These are phyloP conservation scores for Dendrocalamus latiflorus DNA, from an alignment of 202 grass and related monocot genomes.

Conservation along the genomic window DNA sequence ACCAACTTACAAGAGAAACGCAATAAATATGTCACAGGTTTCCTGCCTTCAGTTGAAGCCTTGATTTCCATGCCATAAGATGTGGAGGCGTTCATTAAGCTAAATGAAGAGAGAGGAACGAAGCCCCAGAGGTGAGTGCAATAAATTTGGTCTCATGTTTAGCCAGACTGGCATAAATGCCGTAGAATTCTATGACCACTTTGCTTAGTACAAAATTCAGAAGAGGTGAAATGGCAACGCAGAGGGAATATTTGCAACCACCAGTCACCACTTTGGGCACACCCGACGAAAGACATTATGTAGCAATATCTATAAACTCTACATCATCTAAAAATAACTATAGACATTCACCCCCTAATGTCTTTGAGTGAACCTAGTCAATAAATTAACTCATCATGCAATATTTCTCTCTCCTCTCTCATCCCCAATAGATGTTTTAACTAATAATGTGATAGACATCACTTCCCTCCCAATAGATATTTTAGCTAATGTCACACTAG, in stretches of 20 bases:
- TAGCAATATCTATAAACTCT: too few species aligned
- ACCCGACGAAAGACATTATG: too few species aligned
- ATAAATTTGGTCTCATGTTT: constrained; percentile 31
- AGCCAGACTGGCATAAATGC: constrained; percentile 23
- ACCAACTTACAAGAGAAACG: not conserved
- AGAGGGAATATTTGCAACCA: constrained; percentile 9
- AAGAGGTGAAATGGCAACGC: not conserved
- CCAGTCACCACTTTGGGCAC: not conserved
- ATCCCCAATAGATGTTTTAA: too few species aligned
- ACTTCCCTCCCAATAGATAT: too few species aligned
- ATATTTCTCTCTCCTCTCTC: too few species aligned
- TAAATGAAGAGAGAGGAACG: not conserved
- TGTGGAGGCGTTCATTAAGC: constrained; percentile 10
- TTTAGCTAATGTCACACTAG: too few species aligned
- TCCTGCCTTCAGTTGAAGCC: constrained; percentile 18
- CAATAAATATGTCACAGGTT: constrained; percentile 27
- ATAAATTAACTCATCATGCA: too few species aligned
- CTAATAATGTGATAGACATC: too few species aligned
- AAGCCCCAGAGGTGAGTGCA: constrained; percentile 16
- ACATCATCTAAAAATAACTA: too few species aligned
- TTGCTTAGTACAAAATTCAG: constrained; percentile 15
- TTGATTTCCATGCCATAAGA: constrained; percentile 25
- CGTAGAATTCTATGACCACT: not conserved
- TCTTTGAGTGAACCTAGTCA: too few species aligned
- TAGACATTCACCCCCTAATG: too few species aligned